phyloP scores from a whole-genome alignment of 78 protist species.

The Capsaspora owczarzaki region DNA sequence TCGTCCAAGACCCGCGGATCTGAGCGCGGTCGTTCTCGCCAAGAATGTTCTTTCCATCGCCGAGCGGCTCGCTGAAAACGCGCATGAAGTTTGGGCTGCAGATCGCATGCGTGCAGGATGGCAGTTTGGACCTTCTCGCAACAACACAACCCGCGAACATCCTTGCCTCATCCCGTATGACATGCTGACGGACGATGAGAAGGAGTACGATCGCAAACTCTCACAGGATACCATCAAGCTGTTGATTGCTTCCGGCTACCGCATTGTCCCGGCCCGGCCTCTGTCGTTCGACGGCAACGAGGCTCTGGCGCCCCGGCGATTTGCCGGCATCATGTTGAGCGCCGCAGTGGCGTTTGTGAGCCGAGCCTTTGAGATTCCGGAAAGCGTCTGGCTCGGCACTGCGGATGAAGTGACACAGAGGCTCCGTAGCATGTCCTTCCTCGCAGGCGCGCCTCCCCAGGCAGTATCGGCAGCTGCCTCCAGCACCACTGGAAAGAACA shows the following conservation, averaged over 20 bases:
- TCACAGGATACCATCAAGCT: neutral
- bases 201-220: neutral
- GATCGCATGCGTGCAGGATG: neutral
- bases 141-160: neutral
- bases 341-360: no score
- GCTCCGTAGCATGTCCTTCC: no score
- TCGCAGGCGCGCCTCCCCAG: no score
- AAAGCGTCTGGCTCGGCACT: no score
- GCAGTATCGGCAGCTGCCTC: no score
- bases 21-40: neutral
- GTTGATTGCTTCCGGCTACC: neutral
- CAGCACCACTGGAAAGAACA: no score
- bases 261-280: neutral
- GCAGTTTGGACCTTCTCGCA: neutral
- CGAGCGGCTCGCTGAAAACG: neutral
- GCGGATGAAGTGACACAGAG: no score
- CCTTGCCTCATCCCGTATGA: neutral
- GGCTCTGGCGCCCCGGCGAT: neutral
- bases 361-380: no score
- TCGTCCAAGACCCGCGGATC: no score
- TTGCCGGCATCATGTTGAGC: neutral
- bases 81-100: conserved; percentile 7
- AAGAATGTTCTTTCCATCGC: neutral
- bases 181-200: neutral
- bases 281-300: neutral